Percentiles rank a stretch among this genome's conserved stretches.
Evolutionary conservation across 306 rosid genomes (phyloP).

Genomic region (Abrus pulchellus): DNA sequence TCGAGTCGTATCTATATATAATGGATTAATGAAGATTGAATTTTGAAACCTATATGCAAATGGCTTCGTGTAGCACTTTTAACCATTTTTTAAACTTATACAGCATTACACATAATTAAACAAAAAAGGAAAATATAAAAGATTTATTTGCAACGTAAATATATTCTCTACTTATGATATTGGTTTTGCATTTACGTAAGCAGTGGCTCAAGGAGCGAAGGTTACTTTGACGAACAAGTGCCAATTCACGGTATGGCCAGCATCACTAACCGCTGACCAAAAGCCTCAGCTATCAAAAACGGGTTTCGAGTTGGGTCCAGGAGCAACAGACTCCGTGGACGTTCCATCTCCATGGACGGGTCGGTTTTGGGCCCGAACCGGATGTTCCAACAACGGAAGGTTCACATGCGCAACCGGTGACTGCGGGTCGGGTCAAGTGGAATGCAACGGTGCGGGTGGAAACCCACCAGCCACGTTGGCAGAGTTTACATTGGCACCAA

Average conservation of each 20-base stretch:
- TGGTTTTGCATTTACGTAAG: not conserved
- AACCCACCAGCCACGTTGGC: conserved; percentile 60
- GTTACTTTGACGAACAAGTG: conserved; percentile 62
- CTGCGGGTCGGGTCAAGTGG: conserved; percentile 65
- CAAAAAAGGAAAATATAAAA: too few species aligned
- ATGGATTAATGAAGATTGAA: too few species aligned
- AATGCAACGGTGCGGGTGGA: conserved; percentile 72
- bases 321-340: conserved; percentile 38
- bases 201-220: conserved; percentile 48
- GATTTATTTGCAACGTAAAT: too few species aligned
- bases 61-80: too few species aligned
- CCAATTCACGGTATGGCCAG: conserved; percentile 68
- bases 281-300: conserved; percentile 61
- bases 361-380: conserved; percentile 67
- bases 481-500: conserved; percentile 52
- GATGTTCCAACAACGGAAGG: conserved; percentile 50
- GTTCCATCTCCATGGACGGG: conserved; percentile 67
- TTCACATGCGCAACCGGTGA: conserved; percentile 70
- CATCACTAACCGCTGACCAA: conserved; percentile 55
- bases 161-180: not conserved
- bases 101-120: too few species aligned
- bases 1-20: too few species aligned
- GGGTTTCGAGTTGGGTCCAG: conserved; percentile 56
- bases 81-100: too few species aligned
- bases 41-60: too few species aligned